Evolutionary conservation across 768 basidiomycete species (phyloP), one percentile per base, ranked within the genome.

Genomic region (Termitomyces sp.): DNA sequence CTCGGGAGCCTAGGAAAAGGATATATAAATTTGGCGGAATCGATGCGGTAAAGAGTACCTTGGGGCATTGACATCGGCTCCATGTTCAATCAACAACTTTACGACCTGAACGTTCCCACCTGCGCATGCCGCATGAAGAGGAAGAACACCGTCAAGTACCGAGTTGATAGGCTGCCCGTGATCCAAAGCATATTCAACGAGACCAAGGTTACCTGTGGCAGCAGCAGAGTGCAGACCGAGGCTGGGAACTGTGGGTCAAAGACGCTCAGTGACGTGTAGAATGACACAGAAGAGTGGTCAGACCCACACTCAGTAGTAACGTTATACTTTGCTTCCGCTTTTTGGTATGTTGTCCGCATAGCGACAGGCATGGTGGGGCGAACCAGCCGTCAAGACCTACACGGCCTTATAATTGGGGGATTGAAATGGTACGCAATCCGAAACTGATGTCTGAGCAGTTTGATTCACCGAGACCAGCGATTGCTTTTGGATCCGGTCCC

Each of bases 11-110:
- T 90, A 59, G 28, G 4, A 60, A 57, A 55, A 53, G 52, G 20
- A 4, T 26, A 16, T 5, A 38, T 57, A 20, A 56, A 36, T 55
- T 47, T 16, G 54, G 41, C 52, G 57, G 56, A 53, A 32, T 55
- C 18, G 11, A 40, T 49, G 52, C 46, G 41, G 61, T 24, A 61
- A 45, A 65, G 51, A 70, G 59, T 54, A 91, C 90, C 95, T 85
- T 54, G 93, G 88, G 4, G 94, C 94, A 72, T 98, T 98, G 32
- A 98, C 96, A 68, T 99, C 97, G n/a, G 97, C 97, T 22, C 97
- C 96, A 57, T 86, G 77, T 60, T 97, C 92, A 66, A 99, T 89
- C 47, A 99, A 76, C 62, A 95, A 79, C 65, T 85, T 83, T 41
- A 98, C 94, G 45, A 98, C 90, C 57, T 86, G 81, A 56, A 90